Evolutionary conservation across 306 rosid species (phyloP).

Genomic region (Aeschynomene evenia): DNA sequence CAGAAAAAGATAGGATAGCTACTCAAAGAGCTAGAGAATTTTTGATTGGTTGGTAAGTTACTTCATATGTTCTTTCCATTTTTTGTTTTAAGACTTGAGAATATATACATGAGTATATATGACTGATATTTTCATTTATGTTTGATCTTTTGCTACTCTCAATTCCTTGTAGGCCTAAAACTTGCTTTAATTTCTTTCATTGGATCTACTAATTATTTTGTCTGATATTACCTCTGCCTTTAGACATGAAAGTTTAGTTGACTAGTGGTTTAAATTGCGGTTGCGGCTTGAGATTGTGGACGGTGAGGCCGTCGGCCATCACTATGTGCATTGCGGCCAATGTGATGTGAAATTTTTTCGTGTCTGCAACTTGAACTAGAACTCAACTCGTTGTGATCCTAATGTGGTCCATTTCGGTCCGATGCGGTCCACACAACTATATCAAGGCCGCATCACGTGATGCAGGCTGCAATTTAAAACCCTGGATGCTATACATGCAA

Average conservation of each 20-base stretch:
- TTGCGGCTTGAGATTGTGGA: no score
- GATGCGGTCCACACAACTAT: no score
- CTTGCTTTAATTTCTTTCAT: slow-evolving; percentile 10
- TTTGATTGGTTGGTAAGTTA: slow-evolving; percentile 51
- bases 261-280: no score
- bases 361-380: no score
- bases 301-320: no score
- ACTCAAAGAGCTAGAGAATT: slow-evolving; percentile 51
- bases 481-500: no score
- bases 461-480: no score
- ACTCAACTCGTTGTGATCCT: no score
- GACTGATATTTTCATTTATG: background rate
- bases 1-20: slow-evolving; percentile 49
- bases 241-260: background rate
- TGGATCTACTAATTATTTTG: background rate
- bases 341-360: no score
- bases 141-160: background rate
- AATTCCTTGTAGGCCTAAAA: background rate
- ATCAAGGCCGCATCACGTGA: no score
- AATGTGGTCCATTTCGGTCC: no score
- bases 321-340: no score
- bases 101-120: background rate
- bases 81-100: background rate
- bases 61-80: background rate
- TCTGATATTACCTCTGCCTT: background rate